Base-by-base conservation (phyloP, 495 filamentous ascomycete species). In the Jackrogersella minutella region DNA sequence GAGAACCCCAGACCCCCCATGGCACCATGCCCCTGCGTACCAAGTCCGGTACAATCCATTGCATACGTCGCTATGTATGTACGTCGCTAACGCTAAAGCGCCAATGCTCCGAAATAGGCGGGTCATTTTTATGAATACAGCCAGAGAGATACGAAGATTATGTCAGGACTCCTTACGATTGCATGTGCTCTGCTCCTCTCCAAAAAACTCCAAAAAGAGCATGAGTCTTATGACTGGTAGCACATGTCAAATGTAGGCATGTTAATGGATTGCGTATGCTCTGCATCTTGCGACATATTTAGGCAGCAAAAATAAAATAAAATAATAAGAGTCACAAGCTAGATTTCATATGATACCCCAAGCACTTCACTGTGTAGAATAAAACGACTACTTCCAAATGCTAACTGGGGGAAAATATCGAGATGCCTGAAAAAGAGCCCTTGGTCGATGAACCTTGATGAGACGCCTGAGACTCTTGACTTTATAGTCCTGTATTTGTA, bases 381-480 rank as follows among this genome's bases (percentile, higher is more conserved):
- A n/a, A 41, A 53, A 59, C 24, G 46, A 59, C 11, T 55, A 65
- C 41, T 56, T 66, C 54, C 50, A 44, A 60, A 55, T 60, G 56
- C 49, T 60, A 56, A 50, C 40, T 53, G 40, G n/a, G n/a, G n/a
- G 34, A 26, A 63, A 43, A 58, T 62, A 68, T 61, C 36, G 47
- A 58, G 47, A 68, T 62, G 58, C 30, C 50, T 58, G 31, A 60
- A 56, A 53, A 37, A 51, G 51, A 30, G 8, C 44, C 52, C 58
- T 57, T 13, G 30, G 44, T 37, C 44, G 17, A 36, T 68, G 34
- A 59, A 40, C 52, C 64, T 58, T 40, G 39, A 68, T 41, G 41
- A 50, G 58, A 63, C 58, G 40, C 59, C 59, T 41, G 43, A 63
- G 41, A 58, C 53, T 63, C 53, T 63, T 47, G 8, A 63, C 21